Evolutionary conservation across 768 basidiomycete genomes (phyloP).

Genomic region (Leccinum fibrillosum): DNA sequence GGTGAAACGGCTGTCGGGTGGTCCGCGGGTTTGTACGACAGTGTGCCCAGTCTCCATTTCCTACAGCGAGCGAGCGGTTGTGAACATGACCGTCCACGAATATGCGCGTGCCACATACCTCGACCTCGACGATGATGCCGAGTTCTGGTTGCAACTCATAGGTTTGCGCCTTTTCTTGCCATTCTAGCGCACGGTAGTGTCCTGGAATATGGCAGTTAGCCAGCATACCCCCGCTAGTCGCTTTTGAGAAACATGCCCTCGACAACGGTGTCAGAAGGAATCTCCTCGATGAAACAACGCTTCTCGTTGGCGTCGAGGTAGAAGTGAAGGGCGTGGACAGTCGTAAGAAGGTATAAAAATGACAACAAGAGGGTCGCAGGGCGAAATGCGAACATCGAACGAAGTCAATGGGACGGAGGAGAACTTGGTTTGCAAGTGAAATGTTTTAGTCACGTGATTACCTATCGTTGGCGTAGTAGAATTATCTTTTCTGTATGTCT

Average conservation of each 20-base stretch:
- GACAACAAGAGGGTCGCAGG: constrained; percentile 30
- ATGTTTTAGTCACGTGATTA: constrained; percentile 17
- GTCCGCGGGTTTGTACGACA: constrained; percentile 88
- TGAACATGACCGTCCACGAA: background rate
- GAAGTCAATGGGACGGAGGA: background rate
- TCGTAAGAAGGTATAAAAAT: constrained; percentile 40
- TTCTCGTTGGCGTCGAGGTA: constrained; percentile 94
- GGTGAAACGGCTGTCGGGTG: constrained; percentile 88
- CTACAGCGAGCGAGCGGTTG: constrained; percentile 37
- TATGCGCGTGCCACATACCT: constrained; percentile 48
- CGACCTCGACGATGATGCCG: constrained; percentile 88
- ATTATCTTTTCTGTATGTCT: background rate
- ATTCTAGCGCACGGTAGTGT: constrained; percentile 90
- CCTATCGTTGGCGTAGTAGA: background rate
- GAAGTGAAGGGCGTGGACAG: constrained; percentile 84
- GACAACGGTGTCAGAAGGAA: constrained; percentile 92
- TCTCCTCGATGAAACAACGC: constrained; percentile 94
- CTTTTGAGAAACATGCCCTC: constrained; percentile 57
- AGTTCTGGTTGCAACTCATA: constrained; percentile 75
- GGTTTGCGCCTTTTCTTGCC: constrained; percentile 66
- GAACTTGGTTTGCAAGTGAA: background rate
- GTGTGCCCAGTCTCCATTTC: constrained; percentile 80
- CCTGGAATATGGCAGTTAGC: constrained; percentile 45
- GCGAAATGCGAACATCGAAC: constrained; percentile 25
- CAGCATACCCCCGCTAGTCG: background rate